Evolutionary conservation across 352 stramenopile species (phyloP).

Genomic region (Thalassiosira mediterranea): DNA sequence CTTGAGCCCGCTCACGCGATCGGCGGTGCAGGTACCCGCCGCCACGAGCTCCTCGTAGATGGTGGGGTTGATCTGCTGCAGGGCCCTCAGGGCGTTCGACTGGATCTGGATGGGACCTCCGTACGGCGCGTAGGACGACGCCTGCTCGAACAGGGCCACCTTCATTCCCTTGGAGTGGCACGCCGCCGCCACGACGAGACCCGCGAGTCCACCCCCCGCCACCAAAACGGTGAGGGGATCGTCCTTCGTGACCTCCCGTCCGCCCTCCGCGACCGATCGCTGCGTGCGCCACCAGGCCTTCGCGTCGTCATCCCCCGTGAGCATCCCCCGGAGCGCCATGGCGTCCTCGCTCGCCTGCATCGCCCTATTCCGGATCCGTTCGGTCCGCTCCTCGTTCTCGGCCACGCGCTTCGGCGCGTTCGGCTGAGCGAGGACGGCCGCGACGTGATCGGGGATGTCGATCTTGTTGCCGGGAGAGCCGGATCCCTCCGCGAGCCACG

Average conservation of each 20-base stretch:
- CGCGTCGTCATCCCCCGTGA: constrained; percentile 58
- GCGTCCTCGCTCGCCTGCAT: constrained; percentile 57
- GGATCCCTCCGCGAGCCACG: constrained; percentile 66
- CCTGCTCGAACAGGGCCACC: constrained; percentile 85
- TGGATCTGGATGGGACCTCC: constrained; percentile 86
- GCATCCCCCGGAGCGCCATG: constrained; percentile 41
- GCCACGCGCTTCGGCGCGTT: constrained; percentile 61
- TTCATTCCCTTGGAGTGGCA: constrained; percentile 85
- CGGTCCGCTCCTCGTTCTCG: constrained; percentile 68
- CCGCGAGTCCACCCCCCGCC: constrained; percentile 81
- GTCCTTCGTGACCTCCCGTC: constrained; percentile 64
- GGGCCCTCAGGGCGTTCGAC: constrained; percentile 81
- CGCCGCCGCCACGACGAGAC: constrained; percentile 78
- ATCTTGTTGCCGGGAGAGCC: constrained; percentile 64
- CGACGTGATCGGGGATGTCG: constrained; percentile 69
- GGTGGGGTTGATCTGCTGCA: constrained; percentile 76
- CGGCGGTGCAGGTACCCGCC: constrained; percentile 82
- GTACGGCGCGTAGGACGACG: constrained; percentile 81
- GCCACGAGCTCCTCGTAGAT: constrained; percentile 75
- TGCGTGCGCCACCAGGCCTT: constrained; percentile 71
- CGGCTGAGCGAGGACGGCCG: constrained; percentile 50
- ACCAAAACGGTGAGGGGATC: constrained; percentile 80
- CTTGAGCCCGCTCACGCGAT: constrained; percentile 83
- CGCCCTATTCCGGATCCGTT: constrained; percentile 59
- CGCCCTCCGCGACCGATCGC: constrained; percentile 41